Percentiles rank a stretch among this genome's conserved stretches.
Conservation (phyloP, 371 early-diverging fungal species). For the Syncephalastrum contaminatum region DNA sequence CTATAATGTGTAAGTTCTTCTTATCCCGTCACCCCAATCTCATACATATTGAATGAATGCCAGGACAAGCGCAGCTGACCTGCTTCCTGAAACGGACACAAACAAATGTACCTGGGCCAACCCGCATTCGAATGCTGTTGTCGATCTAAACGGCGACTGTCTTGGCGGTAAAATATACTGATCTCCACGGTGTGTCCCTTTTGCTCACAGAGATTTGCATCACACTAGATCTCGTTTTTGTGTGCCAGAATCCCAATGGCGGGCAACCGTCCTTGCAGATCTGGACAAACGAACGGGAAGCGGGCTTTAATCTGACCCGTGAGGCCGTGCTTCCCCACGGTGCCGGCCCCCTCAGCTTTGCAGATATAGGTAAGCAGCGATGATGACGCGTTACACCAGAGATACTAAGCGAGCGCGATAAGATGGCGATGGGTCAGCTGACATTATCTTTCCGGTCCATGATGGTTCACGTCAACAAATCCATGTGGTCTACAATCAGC, state of each 20-base stretch:
- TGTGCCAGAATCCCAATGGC: slow-evolving; percentile 56
- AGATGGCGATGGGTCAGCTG: slow-evolving; percentile 88
- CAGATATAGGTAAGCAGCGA: slow-evolving; percentile 65
- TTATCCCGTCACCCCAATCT: too few species aligned
- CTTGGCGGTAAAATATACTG: slow-evolving; percentile 55
- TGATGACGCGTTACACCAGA: not conserved
- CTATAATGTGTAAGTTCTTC: slow-evolving; percentile 36
- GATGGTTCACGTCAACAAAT: slow-evolving; percentile 55
- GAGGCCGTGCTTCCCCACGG: slow-evolving; percentile 63
- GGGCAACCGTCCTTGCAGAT: slow-evolving; percentile 63
- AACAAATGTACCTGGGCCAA: slow-evolving; percentile 64
- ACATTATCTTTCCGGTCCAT: slow-evolving; percentile 80
- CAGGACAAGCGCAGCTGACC: slow-evolving; percentile 30
- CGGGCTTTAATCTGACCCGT: slow-evolving; percentile 62
- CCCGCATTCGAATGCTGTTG: slow-evolving; percentile 89
- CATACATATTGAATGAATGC: too few species aligned
- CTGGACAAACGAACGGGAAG: slow-evolving; percentile 68
- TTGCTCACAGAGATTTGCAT: too few species aligned
- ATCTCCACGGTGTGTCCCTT: too few species aligned
- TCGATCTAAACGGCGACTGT: slow-evolving; percentile 93
- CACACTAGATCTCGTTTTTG: slow-evolving; percentile 75
- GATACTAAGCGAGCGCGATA: slow-evolving; percentile 4
- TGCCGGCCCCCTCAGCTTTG: slow-evolving; percentile 83
- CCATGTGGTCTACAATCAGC: slow-evolving; percentile 82
- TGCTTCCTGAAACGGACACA: slow-evolving; percentile 21